Base-by-base conservation (phyloP, 306 rosid genomes). In the Quercus mongolica region DNA sequence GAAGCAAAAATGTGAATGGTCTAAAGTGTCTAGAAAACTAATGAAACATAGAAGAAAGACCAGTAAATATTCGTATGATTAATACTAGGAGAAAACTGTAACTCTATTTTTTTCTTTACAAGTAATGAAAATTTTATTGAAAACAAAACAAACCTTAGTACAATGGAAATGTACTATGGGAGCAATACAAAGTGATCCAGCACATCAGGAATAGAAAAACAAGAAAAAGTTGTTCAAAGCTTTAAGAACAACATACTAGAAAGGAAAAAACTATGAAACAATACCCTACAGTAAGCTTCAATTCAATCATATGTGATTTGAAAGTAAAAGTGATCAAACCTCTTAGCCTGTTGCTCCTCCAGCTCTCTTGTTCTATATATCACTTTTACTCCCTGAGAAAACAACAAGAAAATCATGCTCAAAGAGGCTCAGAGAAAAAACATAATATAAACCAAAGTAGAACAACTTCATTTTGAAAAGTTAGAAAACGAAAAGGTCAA, bases 321-420 rank as follows among this genome's bases (percentile, higher is more conserved):
- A 71, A 71, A 79, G 76, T 11, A 33, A 72, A 80, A 82, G 78
- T 57, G 28, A 65, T 77, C 76, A 52, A 77, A 95, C 99, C 99
- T 95, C 83, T 85, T 91, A 71, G 99, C 89, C 80, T 95, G 99
- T 77, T 89, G 92, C 76, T 95, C 98, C 88, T 95, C 98, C 75
- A 95, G 90, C 91, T 90, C 92, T 76, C 35, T 90, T 71, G 99
- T 93, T 90, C 99, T 90, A 87, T 89, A 90, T 71, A 95, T 88
- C 86, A 95, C 93, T 81, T 87, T 93, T 78, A 95, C 98, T 71
- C 99, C 99, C 98, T 95, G 82, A 75, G 74, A 81, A 83, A 85
- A 77, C 52, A 79, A 78, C 64, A 51, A 1, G 30, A 77, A 35
- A 68, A 30, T 55, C 55, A 70, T 26, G 56, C 78, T 84, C 31